phyloP scores from a whole-genome alignment of 2,329 filamentous ascomycete genomes.

The Xylariaceae sp. region DNA sequence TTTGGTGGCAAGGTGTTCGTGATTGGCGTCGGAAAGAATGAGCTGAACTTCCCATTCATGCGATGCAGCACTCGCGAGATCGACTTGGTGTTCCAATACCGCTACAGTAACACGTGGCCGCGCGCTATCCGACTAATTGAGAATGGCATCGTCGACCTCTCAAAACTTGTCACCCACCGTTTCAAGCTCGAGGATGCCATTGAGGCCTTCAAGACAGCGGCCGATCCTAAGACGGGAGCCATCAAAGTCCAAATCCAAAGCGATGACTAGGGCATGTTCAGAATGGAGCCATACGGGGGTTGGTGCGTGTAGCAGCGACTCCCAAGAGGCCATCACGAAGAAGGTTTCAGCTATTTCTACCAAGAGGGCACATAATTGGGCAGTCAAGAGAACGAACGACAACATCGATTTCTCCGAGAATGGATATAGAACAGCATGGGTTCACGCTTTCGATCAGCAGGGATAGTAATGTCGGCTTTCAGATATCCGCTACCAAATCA shows the following conservation, averaged over 20 bases:
- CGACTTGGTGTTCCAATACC: constrained; percentile 93
- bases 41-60: constrained; percentile 97
- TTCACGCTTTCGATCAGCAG: constrained; percentile 8
- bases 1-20: constrained; percentile 98
- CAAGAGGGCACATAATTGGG: neutral
- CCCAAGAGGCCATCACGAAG: neutral
- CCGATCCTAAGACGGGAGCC: constrained; percentile 84
- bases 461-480: constrained; percentile 2
- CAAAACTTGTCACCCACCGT: constrained; percentile 80
- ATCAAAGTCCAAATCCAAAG: constrained; percentile 97
- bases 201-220: constrained; percentile 84
- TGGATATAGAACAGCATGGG: constrained; percentile 9
- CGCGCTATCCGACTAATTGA: constrained; percentile 83
- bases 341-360: neutral
- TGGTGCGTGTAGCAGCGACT: neutral
- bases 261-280: constrained; percentile 40
- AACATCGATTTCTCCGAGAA: neutral
- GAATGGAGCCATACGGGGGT: neutral
- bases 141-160: constrained; percentile 77
- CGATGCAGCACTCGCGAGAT: constrained; percentile 83
- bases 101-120: constrained; percentile 95
- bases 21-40: constrained; percentile 90
- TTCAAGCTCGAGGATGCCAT: constrained; percentile 82
- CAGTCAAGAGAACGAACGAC: neutral
- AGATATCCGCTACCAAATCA: constrained; percentile 8